These are phyloP conservation scores for Rhinocladiella similis DNA, from an alignment of 2,329 filamentous ascomycete species.

Conservation along the genomic window DNA sequence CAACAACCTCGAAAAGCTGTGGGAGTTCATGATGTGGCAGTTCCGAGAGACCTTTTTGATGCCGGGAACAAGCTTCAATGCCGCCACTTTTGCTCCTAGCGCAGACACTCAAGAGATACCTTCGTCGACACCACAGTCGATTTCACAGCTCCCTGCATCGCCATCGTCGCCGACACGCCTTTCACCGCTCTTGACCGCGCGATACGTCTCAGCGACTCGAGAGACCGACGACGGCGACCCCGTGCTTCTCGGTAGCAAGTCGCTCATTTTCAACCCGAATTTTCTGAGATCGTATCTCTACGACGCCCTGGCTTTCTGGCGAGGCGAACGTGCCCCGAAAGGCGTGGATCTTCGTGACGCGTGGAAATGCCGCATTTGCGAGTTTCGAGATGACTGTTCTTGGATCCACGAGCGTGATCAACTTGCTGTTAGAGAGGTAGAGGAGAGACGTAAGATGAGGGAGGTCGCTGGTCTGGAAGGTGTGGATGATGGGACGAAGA, in stretches of 20 bases:
- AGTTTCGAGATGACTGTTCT: constrained; percentile 74
- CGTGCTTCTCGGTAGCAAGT: constrained; percentile 53
- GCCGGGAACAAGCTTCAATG: constrained; percentile 4
- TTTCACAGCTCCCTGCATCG: constrained; percentile 36
- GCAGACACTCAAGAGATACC: constrained; percentile 29
- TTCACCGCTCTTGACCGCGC: constrained; percentile 46
- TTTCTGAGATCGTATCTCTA: constrained; percentile 66
- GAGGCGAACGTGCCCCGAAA: constrained; percentile 67
- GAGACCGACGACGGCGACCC: constrained; percentile 15
- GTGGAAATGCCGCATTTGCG: constrained; percentile 83
- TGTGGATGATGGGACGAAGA: constrained; percentile 5
- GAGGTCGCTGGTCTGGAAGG: constrained; percentile 23
- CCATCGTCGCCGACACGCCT: constrained; percentile 41
- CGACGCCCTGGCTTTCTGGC: constrained; percentile 83
- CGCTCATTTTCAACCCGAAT: constrained; percentile 66
- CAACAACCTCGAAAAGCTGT: constrained; percentile 61
- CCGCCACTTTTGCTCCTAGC: constrained; percentile 26
- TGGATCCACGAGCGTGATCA: constrained; percentile 74
- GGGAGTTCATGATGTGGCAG: constrained; percentile 64
- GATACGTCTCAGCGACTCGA: constrained; percentile 41
- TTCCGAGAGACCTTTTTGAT: constrained; percentile 53
- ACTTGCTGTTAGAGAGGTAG: constrained; percentile 49
- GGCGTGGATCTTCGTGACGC: constrained; percentile 83
- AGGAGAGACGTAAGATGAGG: constrained; percentile 36
- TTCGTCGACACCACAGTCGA: constrained; percentile 27